Evolutionary conservation across 1,284 basidiomycete genomes (phyloP).

Genomic region (Microstroma glucosiphilum): DNA sequence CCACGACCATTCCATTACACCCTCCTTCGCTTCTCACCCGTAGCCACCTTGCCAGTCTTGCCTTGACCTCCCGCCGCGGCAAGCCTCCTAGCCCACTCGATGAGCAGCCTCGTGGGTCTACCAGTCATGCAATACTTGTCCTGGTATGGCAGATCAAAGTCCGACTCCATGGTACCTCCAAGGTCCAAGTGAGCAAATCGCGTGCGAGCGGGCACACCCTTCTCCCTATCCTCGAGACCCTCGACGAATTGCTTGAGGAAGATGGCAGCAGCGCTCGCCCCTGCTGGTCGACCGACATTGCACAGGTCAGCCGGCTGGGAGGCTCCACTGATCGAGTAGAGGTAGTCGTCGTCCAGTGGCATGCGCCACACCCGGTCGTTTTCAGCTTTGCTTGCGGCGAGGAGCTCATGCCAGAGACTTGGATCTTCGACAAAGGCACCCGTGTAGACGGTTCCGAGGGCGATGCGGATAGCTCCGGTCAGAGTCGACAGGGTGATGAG

Average conservation of each 20-base stretch:
- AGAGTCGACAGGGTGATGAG: no score
- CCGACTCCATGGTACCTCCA: no score
- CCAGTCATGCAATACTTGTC: no score
- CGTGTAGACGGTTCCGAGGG: constrained; percentile 63
- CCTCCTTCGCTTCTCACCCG: no score
- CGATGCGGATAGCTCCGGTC: constrained; percentile 48
- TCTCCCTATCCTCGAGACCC: constrained; percentile 18
- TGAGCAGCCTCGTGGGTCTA: no score
- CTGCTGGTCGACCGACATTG: constrained; percentile 69
- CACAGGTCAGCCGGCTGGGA: constrained; percentile 67
- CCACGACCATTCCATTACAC: no score
- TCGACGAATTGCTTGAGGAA: constrained; percentile 70
- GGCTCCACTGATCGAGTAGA: constrained; percentile 66
- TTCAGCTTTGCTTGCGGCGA: constrained; percentile 67
- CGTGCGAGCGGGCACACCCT: no score
- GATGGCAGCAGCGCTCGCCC: constrained; percentile 73
- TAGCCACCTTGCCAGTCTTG: no score
- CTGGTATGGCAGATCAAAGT: no score
- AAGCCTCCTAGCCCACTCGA: no score
- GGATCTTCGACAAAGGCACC: constrained; percentile 67
- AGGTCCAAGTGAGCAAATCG: no score
- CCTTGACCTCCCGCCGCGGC: no score
- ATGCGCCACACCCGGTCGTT: constrained; percentile 52
- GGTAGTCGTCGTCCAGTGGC: constrained; percentile 67
- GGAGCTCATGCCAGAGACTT: constrained; percentile 62